Evolutionary conservation across 257 asterid species (phyloP).

Genomic region (Orobanche coerulescens): DNA sequence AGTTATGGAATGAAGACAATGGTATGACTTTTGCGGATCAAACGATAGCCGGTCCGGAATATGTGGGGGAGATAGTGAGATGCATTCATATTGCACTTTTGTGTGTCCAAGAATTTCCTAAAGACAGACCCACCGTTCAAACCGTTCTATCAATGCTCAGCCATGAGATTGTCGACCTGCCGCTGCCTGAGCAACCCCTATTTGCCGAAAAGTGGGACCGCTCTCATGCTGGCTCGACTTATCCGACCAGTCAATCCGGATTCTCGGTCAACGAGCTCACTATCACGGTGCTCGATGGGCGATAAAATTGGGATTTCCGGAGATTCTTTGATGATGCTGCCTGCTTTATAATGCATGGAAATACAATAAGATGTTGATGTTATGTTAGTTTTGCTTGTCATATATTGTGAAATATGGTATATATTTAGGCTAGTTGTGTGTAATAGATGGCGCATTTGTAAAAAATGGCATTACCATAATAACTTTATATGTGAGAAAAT

Average conservation of each 20-base stretch:
- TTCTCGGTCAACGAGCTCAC: constrained; percentile 15
- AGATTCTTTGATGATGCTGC: not conserved
- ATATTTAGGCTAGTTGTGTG: too few relatives aligned
- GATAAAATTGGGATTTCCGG: not conserved
- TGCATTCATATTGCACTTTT: constrained; percentile 33
- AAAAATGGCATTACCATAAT: too few relatives aligned
- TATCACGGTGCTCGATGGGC: constrained; percentile 19
- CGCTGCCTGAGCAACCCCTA: constrained; percentile 14
- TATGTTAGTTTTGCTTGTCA: not conserved
- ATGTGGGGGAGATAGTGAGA: constrained; percentile 9
- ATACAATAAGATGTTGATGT: too few relatives aligned
- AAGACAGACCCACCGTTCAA: constrained; percentile 25
- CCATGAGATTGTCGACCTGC: constrained; percentile 21
- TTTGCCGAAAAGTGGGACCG: constrained; percentile 21
- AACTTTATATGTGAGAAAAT: too few relatives aligned
- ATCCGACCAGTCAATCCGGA: not conserved
- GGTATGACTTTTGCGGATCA: not conserved
- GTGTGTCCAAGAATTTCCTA: constrained; percentile 28
- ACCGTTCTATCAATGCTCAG: constrained; percentile 22
- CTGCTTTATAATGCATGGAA: not conserved
- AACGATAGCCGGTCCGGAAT: constrained; percentile 16
- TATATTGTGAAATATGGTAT: not conserved
- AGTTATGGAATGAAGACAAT: constrained; percentile 22
- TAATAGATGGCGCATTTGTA: too few relatives aligned
- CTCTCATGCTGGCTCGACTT: constrained; percentile 1